Conservation (phyloP, 345 rosid genomes). For the Rhizophora mangle region DNA sequence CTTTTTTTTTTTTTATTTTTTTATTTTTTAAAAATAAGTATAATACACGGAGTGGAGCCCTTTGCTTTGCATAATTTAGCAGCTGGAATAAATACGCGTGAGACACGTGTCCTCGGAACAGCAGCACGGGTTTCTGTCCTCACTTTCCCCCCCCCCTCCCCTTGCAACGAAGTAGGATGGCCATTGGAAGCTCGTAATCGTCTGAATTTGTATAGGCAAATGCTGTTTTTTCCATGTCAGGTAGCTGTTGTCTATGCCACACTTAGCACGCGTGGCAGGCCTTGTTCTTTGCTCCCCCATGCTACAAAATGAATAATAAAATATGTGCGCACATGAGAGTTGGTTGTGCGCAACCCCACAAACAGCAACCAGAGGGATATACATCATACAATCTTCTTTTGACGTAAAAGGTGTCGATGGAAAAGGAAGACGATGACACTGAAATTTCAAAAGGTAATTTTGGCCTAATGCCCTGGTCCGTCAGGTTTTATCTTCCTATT, state of each 20-base stretch:
- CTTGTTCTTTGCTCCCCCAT: conserved; percentile 5
- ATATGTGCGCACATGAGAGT: neutral
- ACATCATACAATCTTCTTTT: neutral
- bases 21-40: no score
- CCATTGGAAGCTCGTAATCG: neutral
- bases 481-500: neutral
- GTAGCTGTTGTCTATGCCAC: neutral
- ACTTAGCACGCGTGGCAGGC: conserved; percentile 13
- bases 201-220: neutral
- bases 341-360: neutral
- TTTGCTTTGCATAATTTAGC: neutral
- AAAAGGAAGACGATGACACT: neutral
- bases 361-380: neutral
- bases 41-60: neutral
- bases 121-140: no score
- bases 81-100: neutral
- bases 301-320: neutral
- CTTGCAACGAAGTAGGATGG: conserved; percentile 2
- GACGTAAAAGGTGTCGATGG: neutral
- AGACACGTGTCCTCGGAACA: neutral
- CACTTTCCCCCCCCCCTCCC: neutral
- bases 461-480: conserved; percentile 8
- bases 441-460: conserved; percentile 3
- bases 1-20: no score
- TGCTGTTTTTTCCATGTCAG: neutral